Percentiles rank a stretch among this genome's conserved stretches.
Conservation (phyloP, 805 yeast species). For the Candida vaughaniae region DNA sequence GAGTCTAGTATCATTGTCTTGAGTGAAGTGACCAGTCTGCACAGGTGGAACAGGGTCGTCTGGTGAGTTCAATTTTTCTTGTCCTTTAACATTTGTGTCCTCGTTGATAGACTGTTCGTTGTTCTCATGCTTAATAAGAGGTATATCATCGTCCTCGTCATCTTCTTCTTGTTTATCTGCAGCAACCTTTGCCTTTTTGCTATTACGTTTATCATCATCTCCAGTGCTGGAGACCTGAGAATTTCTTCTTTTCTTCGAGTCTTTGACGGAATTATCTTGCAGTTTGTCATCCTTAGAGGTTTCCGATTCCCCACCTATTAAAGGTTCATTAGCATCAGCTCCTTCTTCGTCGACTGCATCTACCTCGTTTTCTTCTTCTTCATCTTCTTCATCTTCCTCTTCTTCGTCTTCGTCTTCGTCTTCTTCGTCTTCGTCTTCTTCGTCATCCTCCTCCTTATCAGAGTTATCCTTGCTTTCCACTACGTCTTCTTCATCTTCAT, state of each 20-base stretch:
- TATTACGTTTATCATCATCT: conserved; percentile 7
- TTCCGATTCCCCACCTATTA: conserved; percentile 2
- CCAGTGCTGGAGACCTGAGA: background rate
- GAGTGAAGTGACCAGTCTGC: conserved; percentile 43
- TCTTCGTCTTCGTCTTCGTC: background rate
- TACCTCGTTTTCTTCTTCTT: background rate
- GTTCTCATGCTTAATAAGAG: background rate
- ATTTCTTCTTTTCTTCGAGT: background rate
- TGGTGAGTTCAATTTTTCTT: conserved; percentile 20
- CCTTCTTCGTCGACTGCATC: background rate
- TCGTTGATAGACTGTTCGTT: conserved; percentile 3
- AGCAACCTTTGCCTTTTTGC: too few species aligned
- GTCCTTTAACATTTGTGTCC: background rate
- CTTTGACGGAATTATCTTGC: background rate
- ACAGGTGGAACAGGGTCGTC: conserved; percentile 46
- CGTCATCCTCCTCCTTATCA: conserved; percentile 7
- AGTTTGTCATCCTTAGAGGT: conserved; percentile 1
- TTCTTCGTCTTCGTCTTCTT: conserved; percentile 11
- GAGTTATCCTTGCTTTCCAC: conserved; percentile 2
- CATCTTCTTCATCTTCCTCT: background rate
- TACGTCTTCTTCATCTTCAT: conserved; percentile 9
- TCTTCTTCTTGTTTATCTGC: conserved; percentile 7
- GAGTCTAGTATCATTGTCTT: conserved; percentile 56
- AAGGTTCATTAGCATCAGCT: background rate
- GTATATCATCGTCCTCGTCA: conserved; percentile 1